These are phyloP conservation scores for Cylindrodendrum hubeiense DNA, from an alignment of 2,329 filamentous ascomycete species.

Conservation along the genomic window DNA sequence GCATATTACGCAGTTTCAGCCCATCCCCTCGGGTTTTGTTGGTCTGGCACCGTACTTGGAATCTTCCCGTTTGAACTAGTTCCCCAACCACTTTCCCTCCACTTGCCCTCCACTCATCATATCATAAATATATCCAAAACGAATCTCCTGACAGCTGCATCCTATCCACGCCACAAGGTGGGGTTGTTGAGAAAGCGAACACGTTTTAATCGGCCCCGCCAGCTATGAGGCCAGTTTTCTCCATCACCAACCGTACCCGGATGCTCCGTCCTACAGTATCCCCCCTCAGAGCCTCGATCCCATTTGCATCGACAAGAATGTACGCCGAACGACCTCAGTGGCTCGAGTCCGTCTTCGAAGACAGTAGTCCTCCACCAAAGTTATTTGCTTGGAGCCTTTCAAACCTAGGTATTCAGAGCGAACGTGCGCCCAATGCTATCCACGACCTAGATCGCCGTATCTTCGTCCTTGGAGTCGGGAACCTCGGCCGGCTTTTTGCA, in stretches of 20 bases:
- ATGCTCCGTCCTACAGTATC: background rate
- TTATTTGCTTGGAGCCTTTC: constrained; percentile 52
- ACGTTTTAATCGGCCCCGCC: background rate
- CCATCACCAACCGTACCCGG: constrained; percentile 1
- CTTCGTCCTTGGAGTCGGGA: constrained; percentile 84
- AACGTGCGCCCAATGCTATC: background rate
- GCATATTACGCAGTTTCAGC: background rate
- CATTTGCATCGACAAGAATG: constrained; percentile 32
- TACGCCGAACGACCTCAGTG: constrained; percentile 48
- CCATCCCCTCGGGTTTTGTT: background rate
- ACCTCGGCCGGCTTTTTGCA: constrained; percentile 84
- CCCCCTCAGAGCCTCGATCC: background rate
- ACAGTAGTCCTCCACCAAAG: constrained; percentile 45
- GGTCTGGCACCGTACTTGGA: background rate
- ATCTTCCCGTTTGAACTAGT: background rate
- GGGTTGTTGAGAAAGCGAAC: background rate
- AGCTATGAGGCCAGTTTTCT: background rate
- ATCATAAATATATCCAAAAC: constrained; percentile 4
- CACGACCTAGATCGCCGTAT: constrained; percentile 62
- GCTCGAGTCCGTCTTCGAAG: constrained; percentile 47
- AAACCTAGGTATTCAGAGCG: constrained; percentile 40
- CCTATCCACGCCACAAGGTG: background rate
- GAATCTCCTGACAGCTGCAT: background rate
- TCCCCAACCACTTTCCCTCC: background rate
- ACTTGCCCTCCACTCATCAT: too few species aligned